Percentiles rank a stretch among this genome's conserved stretches.
Conservation (phyloP, 148 eudicot species). For the Fagopyrum tataricum region DNA sequence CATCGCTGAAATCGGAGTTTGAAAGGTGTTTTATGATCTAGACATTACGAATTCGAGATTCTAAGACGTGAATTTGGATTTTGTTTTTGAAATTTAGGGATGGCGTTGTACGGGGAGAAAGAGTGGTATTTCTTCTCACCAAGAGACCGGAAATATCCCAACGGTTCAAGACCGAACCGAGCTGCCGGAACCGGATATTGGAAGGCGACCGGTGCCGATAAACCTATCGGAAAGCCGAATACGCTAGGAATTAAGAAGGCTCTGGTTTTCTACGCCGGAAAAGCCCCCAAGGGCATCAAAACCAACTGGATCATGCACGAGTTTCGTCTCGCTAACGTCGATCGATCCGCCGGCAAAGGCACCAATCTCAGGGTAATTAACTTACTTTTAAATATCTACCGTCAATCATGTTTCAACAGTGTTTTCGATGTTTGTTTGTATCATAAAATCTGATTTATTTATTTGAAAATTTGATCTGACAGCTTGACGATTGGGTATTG, state of each 20-base stretch:
- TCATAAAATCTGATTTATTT: constrained; percentile 2
- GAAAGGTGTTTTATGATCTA: background rate
- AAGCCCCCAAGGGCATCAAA: constrained; percentile 49
- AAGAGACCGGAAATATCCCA: constrained; percentile 16
- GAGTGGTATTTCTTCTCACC: constrained; percentile 18
- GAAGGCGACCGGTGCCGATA: constrained; percentile 21
- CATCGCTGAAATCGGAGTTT: background rate
- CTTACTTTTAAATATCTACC: background rate
- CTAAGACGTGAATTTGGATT: background rate
- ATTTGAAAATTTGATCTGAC: background rate
- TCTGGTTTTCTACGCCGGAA: constrained; percentile 40
- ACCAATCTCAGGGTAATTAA: constrained; percentile 16
- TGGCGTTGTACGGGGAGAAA: constrained; percentile 28
- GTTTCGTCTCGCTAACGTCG: constrained; percentile 30
- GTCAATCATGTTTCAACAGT: too few species aligned
- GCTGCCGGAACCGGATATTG: constrained; percentile 16
- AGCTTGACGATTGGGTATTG: constrained; percentile 55
- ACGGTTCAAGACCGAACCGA: constrained; percentile 18
- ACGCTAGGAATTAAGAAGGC: constrained; percentile 15
- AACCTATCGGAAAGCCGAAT: constrained; percentile 18
- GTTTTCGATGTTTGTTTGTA: background rate
- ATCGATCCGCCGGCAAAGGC: constrained; percentile 24
- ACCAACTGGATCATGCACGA: constrained; percentile 72
- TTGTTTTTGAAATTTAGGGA: constrained; percentile 13
- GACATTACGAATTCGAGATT: background rate